These are phyloP conservation scores for Clonostachys byssicola DNA, from an alignment of 2,329 filamentous ascomycete species.

Conservation along the genomic window DNA sequence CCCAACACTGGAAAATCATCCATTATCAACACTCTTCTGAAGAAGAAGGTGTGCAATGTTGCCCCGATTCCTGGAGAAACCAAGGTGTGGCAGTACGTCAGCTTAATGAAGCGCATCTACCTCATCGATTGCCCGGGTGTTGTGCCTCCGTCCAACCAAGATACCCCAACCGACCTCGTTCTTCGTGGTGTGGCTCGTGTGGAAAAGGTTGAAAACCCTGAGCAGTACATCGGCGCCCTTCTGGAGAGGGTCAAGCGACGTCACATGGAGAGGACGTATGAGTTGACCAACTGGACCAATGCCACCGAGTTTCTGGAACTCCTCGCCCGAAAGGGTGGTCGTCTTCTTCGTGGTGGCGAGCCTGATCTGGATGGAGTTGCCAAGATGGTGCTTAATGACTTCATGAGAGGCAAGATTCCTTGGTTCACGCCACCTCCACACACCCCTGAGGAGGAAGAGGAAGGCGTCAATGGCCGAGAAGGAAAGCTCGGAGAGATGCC, in stretches of 20 bases:
- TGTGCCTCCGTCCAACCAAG: slow-evolving; percentile 80
- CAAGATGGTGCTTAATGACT: slow-evolving; percentile 96
- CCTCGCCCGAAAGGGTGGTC: slow-evolving; percentile 80
- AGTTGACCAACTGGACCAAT: slow-evolving; percentile 73
- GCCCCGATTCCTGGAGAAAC: slow-evolving; percentile 96
- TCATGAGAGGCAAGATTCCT: slow-evolving; percentile 89
- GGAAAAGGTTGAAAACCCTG: slow-evolving; percentile 93
- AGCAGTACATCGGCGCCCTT: slow-evolving; percentile 88
- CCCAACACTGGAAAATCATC: slow-evolving; percentile 96
- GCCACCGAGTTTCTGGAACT: slow-evolving; percentile 81
- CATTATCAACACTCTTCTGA: slow-evolving; percentile 92
- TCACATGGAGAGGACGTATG: slow-evolving; percentile 91
- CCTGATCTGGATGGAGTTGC: slow-evolving; percentile 92
- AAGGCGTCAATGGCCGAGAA: slow-evolving; percentile 62
- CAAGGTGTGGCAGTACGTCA: slow-evolving; percentile 98
- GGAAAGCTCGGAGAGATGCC: slow-evolving; percentile 84
- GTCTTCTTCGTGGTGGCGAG: slow-evolving; percentile 87
- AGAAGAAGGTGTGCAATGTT: slow-evolving; percentile 90
- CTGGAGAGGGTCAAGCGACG: slow-evolving; percentile 76
- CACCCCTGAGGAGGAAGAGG: slow-evolving; percentile 42
- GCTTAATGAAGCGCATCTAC: slow-evolving; percentile 83
- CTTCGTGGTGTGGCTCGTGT: slow-evolving; percentile 88
- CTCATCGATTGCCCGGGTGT: slow-evolving; percentile 97
- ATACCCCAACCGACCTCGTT: slow-evolving; percentile 83
- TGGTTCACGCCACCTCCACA: slow-evolving; percentile 87